Conservation (phyloP, 768 basidiomycete species). For the Termitomyces sp. region DNA sequence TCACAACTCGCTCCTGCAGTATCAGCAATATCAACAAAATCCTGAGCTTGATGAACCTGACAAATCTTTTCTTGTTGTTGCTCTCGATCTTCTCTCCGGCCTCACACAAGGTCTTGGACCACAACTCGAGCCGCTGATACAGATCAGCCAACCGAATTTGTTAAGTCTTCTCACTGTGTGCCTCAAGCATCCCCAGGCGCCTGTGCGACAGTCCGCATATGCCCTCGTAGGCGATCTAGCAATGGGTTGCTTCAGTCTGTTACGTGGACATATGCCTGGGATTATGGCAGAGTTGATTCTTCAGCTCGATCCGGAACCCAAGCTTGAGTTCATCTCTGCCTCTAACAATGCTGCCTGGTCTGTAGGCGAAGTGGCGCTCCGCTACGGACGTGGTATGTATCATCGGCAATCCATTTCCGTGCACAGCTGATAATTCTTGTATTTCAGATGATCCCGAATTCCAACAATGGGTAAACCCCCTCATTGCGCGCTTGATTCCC, state of each 20-base stretch:
- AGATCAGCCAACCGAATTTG: constrained; percentile 65
- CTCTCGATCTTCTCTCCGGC: constrained; percentile 94
- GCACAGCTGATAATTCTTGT: constrained; percentile 2
- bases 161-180: constrained; percentile 81
- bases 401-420: background rate
- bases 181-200: constrained; percentile 92
- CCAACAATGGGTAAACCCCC: constrained; percentile 83
- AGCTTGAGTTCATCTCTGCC: constrained; percentile 90
- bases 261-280: constrained; percentile 80
- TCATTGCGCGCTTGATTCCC: constrained; percentile 86
- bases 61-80: constrained; percentile 95
- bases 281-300: constrained; percentile 87
- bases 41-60: constrained; percentile 93
- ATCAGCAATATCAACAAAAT: constrained; percentile 84
- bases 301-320: constrained; percentile 91
- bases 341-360: constrained; percentile 99
- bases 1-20: constrained; percentile 74
- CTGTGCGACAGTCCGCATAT: constrained; percentile 94
- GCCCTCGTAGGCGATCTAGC: constrained; percentile 98
- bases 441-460: constrained; percentile 73
- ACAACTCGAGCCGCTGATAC: constrained; percentile 69
- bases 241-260: constrained; percentile 86
- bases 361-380: constrained; percentile 95
- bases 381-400: constrained; percentile 71
- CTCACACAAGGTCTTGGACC: constrained; percentile 90